These are phyloP conservation scores for Juncus inflexus DNA, from an alignment of 176 grass and related monocot genomes.

Conservation along the genomic window DNA sequence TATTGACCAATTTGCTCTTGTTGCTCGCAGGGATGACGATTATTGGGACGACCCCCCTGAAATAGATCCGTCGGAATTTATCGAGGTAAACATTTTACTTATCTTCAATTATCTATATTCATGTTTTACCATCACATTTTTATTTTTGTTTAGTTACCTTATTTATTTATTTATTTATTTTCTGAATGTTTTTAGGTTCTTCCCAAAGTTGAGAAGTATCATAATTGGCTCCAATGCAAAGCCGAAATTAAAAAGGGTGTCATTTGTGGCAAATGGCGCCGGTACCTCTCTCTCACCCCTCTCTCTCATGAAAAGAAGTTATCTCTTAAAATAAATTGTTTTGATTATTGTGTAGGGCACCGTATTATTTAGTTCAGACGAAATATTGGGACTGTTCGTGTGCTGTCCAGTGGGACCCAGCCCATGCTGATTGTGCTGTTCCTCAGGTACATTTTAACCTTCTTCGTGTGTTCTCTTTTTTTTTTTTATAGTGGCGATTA, in stretches of 20 bases:
- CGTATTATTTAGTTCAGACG: conserved; percentile 54
- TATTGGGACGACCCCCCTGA: conserved; percentile 40
- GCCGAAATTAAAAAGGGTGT: conserved; percentile 21
- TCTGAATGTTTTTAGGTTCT: background rate
- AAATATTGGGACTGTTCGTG: conserved; percentile 68
- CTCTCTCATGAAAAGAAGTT: background rate
- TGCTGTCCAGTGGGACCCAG: conserved; percentile 63
- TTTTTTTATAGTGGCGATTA: conserved; percentile 13
- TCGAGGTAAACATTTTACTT: background rate
- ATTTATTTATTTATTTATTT: too few relatives aligned
- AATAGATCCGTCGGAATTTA: conserved; percentile 39
- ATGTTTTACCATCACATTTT: conserved; percentile 4
- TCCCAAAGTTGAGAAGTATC: conserved; percentile 28
- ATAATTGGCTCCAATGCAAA: conserved; percentile 70
- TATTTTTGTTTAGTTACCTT: background rate
- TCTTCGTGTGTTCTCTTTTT: conserved; percentile 1
- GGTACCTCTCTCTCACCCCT: conserved; percentile 30
- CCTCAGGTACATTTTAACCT: conserved; percentile 40
- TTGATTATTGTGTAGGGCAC: conserved; percentile 41
- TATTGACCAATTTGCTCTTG: conserved; percentile 14
- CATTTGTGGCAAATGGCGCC: conserved; percentile 76
- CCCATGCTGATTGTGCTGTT: conserved; percentile 83
- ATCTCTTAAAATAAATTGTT: too few relatives aligned
- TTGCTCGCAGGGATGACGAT: conserved; percentile 37
- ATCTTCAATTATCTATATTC: conserved; percentile 3